Evolutionary conservation across 768 basidiomycete genomes (phyloP), one percentile per base, ranked within the genome.

Genomic region (Sarcomyxa edulis): DNA sequence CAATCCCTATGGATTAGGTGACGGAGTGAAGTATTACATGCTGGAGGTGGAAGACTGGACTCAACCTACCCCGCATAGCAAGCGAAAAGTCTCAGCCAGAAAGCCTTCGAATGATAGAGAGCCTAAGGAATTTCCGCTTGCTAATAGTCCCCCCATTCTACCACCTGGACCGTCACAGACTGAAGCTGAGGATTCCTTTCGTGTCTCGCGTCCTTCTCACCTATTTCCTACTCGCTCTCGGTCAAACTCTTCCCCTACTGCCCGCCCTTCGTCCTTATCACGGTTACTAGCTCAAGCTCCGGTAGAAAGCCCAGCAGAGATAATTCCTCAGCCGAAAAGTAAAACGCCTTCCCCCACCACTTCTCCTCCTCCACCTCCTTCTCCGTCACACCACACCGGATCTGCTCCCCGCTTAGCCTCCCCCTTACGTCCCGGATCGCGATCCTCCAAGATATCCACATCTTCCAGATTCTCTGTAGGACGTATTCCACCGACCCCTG

Each of bases 1-100:
- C 37, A 94, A 94, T 59, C 91, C 91, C n/a, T 94, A 89, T 57
- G 81, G 83, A 1, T 72, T 95, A 6, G 81, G 84, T 2, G 82
- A 90, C 46, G 91, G 92, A 20, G 81, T 90, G 43, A 94, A 94
- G 62, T 94, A 88, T 49, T 93, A 89, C 58, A 84, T 91, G 79
- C 76, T 94, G 14, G 86, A 93, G 60, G 91, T 93, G 15, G 91
- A 95, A 55, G 87, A 90, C 49, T 95, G 91, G 90, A 89, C 85
- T 2, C 84, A 89, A 49, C 78, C 83, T 1, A 72, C 68, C 33
- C 72, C 62, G 32, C 48, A 74, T 25, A 76, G 75, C 41, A 84
- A 82, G 56, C 75, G 81, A 32, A 69, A 75, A 34, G 58, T 62
- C 22, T 68, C 68, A 6, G 69, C 71, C 7, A 73, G 69, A 52